These are phyloP conservation scores for Calophaca sinica DNA, from an alignment of 306 rosid species.

Conservation along the genomic window DNA sequence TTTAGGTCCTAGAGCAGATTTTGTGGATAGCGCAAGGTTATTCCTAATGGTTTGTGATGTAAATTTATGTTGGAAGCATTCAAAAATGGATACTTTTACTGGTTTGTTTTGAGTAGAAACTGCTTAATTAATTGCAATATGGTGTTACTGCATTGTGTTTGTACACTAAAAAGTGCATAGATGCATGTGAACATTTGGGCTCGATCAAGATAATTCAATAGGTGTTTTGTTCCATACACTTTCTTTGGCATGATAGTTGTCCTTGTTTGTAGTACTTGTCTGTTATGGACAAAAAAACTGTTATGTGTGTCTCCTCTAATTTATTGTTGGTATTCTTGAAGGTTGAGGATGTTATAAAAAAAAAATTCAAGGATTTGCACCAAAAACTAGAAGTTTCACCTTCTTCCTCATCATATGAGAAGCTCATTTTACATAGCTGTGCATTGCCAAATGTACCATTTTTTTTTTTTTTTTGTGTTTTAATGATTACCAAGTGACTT, in stretches of 20 bases:
- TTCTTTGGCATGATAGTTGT: no score
- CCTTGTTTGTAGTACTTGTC: not conserved
- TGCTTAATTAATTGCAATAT: conserved; percentile 10
- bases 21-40: conserved; percentile 21
- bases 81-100: not conserved
- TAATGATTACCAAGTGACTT: conserved; percentile 13
- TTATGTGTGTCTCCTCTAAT: conserved; percentile 15
- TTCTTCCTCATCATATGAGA: conserved; percentile 68
- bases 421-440: conserved; percentile 72
- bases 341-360: conserved; percentile 72
- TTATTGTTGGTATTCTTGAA: conserved; percentile 57
- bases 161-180: not conserved
- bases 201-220: not conserved
- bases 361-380: conserved; percentile 70
- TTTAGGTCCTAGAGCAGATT: not conserved
- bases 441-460: conserved; percentile 66
- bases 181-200: conserved; percentile 26
- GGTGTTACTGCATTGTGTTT: conserved; percentile 6
- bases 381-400: conserved; percentile 62
- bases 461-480: conserved; percentile 22
- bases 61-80: conserved; percentile 32
- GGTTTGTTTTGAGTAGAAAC: not conserved
- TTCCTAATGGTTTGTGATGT: conserved; percentile 18
- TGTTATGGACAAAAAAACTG: not conserved
- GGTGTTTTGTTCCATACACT: not conserved